These are phyloP conservation scores for Pichia cactophila DNA, from an alignment of 1,139 yeast species.

Conservation along the genomic window DNA sequence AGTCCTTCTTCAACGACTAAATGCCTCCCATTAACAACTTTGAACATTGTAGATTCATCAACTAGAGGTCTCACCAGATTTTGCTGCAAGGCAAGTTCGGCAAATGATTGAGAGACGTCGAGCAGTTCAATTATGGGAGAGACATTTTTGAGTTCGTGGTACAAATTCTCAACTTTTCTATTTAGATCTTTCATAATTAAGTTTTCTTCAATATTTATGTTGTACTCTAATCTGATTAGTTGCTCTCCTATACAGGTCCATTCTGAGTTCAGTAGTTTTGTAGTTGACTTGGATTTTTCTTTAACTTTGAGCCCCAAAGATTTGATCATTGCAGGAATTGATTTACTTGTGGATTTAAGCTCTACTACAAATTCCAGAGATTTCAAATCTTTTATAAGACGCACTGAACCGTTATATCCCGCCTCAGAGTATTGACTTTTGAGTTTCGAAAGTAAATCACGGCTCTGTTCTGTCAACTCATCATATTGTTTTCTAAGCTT, in stretches of 20 bases:
- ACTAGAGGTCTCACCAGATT: slow-evolving; percentile 62
- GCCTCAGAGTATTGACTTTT: slow-evolving; percentile 19
- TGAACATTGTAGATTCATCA: slow-evolving; percentile 38
- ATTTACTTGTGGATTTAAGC: slow-evolving; percentile 23
- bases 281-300: slow-evolving; percentile 22
- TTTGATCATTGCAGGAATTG: slow-evolving; percentile 14
- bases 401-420: slow-evolving; percentile 22
- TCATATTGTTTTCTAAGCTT: slow-evolving; percentile 28
- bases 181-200: slow-evolving; percentile 38
- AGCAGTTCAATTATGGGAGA: slow-evolving; percentile 50
- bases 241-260: slow-evolving; percentile 33
- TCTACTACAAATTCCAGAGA: slow-evolving; percentile 24
- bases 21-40: slow-evolving; percentile 63
- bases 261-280: slow-evolving; percentile 21
- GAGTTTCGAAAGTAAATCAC: slow-evolving; percentile 22
- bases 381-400: slow-evolving; percentile 21
- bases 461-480: slow-evolving; percentile 27
- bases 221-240: slow-evolving; percentile 18
- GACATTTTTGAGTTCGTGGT: slow-evolving; percentile 36
- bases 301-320: slow-evolving; percentile 12
- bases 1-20: slow-evolving; percentile 82
- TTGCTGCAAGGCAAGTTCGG: slow-evolving; percentile 58
- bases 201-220: slow-evolving; percentile 36
- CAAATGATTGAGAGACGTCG: slow-evolving; percentile 71
- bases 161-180: slow-evolving; percentile 31